These are phyloP conservation scores for Suillus plorans DNA, from an alignment of 768 basidiomycete species.

Conservation along the genomic window DNA sequence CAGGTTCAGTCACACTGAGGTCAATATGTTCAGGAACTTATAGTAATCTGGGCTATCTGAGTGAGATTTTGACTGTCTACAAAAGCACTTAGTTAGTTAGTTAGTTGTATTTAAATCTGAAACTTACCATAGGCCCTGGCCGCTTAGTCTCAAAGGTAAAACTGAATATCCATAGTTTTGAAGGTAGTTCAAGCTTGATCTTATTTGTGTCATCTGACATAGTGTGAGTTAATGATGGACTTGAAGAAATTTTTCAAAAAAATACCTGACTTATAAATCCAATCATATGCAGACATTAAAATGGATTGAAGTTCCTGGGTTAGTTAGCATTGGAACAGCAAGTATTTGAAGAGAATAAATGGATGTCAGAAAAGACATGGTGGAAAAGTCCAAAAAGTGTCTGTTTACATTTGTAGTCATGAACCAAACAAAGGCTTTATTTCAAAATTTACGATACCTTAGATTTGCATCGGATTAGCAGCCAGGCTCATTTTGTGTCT, in stretches of 20 bases:
- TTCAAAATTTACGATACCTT: too few species aligned
- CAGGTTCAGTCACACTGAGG: too few species aligned
- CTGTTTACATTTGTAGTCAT: background rate
- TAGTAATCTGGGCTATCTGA: background rate
- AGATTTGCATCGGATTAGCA: background rate
- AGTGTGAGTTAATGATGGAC: too few species aligned
- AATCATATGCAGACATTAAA: too few species aligned
- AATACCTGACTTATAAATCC: too few species aligned
- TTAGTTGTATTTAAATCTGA: background rate
- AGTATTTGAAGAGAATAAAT: too few species aligned
- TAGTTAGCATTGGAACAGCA: background rate
- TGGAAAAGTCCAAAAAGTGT: background rate
- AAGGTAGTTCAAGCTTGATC: too few species aligned
- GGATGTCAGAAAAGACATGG: background rate
- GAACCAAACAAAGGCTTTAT: too few species aligned
- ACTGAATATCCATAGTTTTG: background rate
- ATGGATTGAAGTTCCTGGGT: too few species aligned
- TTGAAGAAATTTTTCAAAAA: too few species aligned
- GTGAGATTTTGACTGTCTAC: background rate
- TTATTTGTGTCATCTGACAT: too few species aligned
- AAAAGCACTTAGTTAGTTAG: background rate
- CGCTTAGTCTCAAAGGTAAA: background rate
- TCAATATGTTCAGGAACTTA: background rate
- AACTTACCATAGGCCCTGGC: background rate
- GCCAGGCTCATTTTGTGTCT: too few species aligned